Percentiles rank a stretch among this genome's conserved stretches.
phyloP scores from a whole-genome alignment of 345 rosid genomes.

The Physaria fendleri region DNA sequence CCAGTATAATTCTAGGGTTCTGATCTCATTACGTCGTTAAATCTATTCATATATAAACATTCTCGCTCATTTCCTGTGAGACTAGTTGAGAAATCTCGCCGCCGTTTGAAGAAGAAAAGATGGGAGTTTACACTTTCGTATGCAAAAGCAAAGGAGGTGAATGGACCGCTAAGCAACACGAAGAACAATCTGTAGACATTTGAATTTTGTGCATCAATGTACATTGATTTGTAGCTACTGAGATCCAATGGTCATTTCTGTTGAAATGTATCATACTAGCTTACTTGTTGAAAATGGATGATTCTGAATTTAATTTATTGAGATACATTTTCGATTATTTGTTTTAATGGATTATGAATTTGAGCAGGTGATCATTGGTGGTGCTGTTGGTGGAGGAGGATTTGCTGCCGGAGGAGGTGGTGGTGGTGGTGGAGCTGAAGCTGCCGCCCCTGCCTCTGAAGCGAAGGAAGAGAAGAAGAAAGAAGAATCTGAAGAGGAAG shows the following conservation, averaged over 20 bases:
- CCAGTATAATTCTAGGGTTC: background rate
- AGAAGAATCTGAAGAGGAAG: conserved; percentile 51
- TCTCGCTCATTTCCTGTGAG: background rate
- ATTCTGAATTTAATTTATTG: background rate
- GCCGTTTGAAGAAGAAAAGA: conserved; percentile 20
- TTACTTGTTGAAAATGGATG: background rate
- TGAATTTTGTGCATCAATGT: too few species aligned
- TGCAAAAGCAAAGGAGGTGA: too few species aligned
- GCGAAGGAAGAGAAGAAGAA: conserved; percentile 53
- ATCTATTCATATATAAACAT: conserved; percentile 2
- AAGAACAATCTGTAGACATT: too few species aligned
- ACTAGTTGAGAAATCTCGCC: conserved; percentile 12
- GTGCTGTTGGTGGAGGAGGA: conserved; percentile 39
- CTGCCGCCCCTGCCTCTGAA: conserved; percentile 36
- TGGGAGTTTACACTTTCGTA: too few species aligned
- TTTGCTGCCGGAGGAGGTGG: conserved; percentile 42
- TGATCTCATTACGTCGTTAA: background rate
- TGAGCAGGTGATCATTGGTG: conserved; percentile 46
- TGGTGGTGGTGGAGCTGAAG: conserved; percentile 38
- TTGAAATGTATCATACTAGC: too few species aligned
- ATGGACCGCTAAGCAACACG: conserved; percentile 60
- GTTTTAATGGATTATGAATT: too few species aligned
- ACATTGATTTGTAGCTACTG: too few species aligned
- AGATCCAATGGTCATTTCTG: too few species aligned
- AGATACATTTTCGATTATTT: background rate